Percentiles rank a stretch among this genome's conserved stretches.
These are phyloP conservation scores for Lentinula raphanica DNA, from an alignment of 768 basidiomycete species.

Conservation along the genomic window DNA sequence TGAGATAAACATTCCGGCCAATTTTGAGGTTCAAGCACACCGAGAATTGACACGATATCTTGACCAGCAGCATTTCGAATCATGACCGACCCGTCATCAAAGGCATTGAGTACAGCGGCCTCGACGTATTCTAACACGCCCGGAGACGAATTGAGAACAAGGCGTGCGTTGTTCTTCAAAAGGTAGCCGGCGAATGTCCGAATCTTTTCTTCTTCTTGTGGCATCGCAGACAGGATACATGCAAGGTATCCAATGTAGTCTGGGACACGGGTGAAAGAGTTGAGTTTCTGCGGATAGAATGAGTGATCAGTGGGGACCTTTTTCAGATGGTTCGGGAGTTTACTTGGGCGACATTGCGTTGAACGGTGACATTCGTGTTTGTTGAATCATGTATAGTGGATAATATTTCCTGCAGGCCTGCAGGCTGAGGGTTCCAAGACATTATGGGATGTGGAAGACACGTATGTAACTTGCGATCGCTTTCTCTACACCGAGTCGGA, in stretches of 20 bases:
- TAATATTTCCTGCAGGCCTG: constrained; percentile 87
- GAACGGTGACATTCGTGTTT: constrained; percentile 66
- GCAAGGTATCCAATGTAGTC: constrained; percentile 96
- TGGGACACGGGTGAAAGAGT: constrained; percentile 78
- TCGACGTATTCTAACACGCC: constrained; percentile 74
- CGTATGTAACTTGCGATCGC: too few species aligned
- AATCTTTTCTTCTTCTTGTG: constrained; percentile 85
- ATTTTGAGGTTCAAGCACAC: constrained; percentile 80
- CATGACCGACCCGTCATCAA: constrained; percentile 76
- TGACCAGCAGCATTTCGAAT: constrained; percentile 93
- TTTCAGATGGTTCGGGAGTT: constrained; percentile 17
- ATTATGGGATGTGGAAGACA: constrained; percentile 46
- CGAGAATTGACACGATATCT: constrained; percentile 86
- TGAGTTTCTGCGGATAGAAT: constrained; percentile 62
- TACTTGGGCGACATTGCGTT: constrained; percentile 82
- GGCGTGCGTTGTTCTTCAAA: constrained; percentile 90
- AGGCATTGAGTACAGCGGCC: constrained; percentile 70
- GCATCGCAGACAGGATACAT: constrained; percentile 79
- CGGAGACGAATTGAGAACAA: constrained; percentile 62
- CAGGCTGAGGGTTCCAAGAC: constrained; percentile 81
- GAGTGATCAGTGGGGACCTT: constrained; percentile 16
- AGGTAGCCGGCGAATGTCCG: constrained; percentile 94
- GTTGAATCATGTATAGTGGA: constrained; percentile 90
- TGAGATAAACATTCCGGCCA: constrained; percentile 95
- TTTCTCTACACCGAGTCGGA: too few species aligned